Evolutionary conservation across 306 rosid species (phyloP).

Genomic region (Fagus sylvatica): DNA sequence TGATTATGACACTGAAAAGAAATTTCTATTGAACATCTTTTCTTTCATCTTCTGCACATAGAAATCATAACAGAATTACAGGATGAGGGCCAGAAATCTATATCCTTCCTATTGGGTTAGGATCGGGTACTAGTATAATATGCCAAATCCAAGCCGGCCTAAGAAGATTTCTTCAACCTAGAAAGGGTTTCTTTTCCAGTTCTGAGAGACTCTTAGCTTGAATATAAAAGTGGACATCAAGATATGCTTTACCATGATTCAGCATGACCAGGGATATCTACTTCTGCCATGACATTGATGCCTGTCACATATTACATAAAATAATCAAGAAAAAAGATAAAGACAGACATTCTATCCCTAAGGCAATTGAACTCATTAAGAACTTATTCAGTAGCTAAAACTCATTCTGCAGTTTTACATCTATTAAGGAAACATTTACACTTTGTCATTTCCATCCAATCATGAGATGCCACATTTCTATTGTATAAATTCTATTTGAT

Average conservation of each 20-base stretch:
- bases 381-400: constrained; percentile 8
- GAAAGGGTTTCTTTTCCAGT: neutral
- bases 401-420: neutral
- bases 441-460: neutral
- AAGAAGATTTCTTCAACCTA: neutral
- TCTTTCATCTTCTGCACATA: constrained; percentile 17
- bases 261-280: constrained; percentile 97
- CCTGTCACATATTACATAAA: constrained; percentile 54
- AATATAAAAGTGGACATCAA: constrained; percentile 18
- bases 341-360: constrained; percentile 2
- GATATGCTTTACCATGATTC: constrained; percentile 70
- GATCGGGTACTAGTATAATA: neutral
- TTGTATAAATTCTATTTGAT: neutral
- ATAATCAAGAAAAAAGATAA: constrained; percentile 16
- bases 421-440: constrained; percentile 15
- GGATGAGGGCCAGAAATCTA: neutral
- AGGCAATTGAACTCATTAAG: constrained; percentile 16
- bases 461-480: neutral
- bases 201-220: neutral
- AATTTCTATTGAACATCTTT: neutral
- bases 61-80: constrained; percentile 9
- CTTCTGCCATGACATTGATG: constrained; percentile 89
- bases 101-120: neutral
- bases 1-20: constrained; percentile 4
- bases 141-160: neutral